A percentile compares a stretch with the other conserved stretches of the same genome.
phyloP scores from a whole-genome alignment of 768 basidiomycete species.

The Boletus subcaerulescens region DNA sequence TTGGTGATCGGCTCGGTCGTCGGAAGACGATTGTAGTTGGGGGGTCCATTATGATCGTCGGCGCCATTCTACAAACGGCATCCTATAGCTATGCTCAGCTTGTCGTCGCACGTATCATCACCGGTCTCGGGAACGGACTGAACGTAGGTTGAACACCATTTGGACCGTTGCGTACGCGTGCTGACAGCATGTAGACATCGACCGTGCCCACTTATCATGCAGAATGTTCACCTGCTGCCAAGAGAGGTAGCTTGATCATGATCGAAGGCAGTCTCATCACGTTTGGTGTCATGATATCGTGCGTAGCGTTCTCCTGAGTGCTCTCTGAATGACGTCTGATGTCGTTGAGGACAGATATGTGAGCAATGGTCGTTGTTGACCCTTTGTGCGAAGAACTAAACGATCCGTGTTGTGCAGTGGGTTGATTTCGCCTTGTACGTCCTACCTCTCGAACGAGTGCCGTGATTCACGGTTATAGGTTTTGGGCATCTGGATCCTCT shows the following conservation, averaged over 20 bases:
- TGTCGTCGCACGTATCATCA: slow-evolving; percentile 57
- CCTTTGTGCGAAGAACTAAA: not conserved
- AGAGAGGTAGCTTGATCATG: slow-evolving; percentile 61
- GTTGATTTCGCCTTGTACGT: slow-evolving; percentile 59
- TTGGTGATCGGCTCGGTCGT: slow-evolving; percentile 59
- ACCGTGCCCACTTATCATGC: slow-evolving; percentile 65
- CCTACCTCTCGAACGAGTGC: not conserved
- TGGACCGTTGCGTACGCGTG: too few species aligned
- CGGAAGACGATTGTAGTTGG: slow-evolving; percentile 57
- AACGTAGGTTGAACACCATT: slow-evolving; percentile 37
- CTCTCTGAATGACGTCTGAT: not conserved
- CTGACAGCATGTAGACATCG: slow-evolving; percentile 45
- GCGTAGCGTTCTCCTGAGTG: slow-evolving; percentile 24
- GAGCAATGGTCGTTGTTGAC: slow-evolving; percentile 1
- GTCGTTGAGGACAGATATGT: slow-evolving; percentile 16
- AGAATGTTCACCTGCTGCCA: slow-evolving; percentile 60
- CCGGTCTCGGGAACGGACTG: slow-evolving; percentile 64
- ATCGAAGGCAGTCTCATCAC: slow-evolving; percentile 63
- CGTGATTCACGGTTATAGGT: slow-evolving; percentile 31
- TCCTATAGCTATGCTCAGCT: slow-evolving; percentile 60
- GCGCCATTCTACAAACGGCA: slow-evolving; percentile 57
- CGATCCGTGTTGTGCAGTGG: slow-evolving; percentile 40
- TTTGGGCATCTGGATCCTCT: slow-evolving; percentile 48
- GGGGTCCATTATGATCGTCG: slow-evolving; percentile 57
- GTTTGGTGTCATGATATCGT: slow-evolving; percentile 62